Percentiles rank a stretch among this genome's conserved stretches.
These are phyloP conservation scores for Suillus decipiens DNA, from an alignment of 768 basidiomycete species.

Conservation along the genomic window DNA sequence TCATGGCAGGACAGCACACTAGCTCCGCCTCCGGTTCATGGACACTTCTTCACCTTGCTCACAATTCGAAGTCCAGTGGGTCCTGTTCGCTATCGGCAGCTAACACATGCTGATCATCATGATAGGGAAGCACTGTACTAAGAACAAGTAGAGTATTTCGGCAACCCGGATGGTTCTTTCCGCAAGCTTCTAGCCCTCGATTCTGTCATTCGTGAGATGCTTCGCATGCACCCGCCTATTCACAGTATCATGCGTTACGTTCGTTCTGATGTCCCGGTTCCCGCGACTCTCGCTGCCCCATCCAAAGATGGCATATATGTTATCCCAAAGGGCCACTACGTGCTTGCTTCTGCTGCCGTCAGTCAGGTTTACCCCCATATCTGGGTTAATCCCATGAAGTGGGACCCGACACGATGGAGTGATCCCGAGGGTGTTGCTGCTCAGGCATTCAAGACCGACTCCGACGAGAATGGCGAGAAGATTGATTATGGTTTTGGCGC, in stretches of 20 bases:
- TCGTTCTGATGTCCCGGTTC: constrained; percentile 81
- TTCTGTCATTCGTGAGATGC: constrained; percentile 89
- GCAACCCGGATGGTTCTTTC: constrained; percentile 77
- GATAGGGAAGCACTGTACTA: constrained; percentile 78
- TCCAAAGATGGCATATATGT: constrained; percentile 74
- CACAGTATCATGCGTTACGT: constrained; percentile 96
- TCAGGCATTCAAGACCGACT: constrained; percentile 73
- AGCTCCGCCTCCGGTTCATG: constrained; percentile 91
- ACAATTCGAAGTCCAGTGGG: constrained; percentile 73
- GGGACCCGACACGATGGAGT: constrained; percentile 86
- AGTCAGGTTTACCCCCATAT: constrained; percentile 82
- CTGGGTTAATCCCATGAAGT: constrained; percentile 72
- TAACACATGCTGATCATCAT: not conserved
- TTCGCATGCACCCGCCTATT: constrained; percentile 92
- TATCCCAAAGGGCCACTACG: constrained; percentile 87
- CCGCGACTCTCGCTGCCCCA: constrained; percentile 76
- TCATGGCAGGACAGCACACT: constrained; percentile 99
- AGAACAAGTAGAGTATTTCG: constrained; percentile 85
- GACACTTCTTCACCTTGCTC: constrained; percentile 87
- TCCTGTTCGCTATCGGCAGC: constrained; percentile 14
- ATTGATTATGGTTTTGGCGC: constrained; percentile 96
- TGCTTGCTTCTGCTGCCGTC: constrained; percentile 86
- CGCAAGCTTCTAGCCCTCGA: constrained; percentile 82
- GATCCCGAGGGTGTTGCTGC: constrained; percentile 83
- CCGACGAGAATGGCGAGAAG: constrained; percentile 79